Conservation (phyloP, 2,329 filamentous ascomycete genomes). For the Pezicula rhizophila region DNA sequence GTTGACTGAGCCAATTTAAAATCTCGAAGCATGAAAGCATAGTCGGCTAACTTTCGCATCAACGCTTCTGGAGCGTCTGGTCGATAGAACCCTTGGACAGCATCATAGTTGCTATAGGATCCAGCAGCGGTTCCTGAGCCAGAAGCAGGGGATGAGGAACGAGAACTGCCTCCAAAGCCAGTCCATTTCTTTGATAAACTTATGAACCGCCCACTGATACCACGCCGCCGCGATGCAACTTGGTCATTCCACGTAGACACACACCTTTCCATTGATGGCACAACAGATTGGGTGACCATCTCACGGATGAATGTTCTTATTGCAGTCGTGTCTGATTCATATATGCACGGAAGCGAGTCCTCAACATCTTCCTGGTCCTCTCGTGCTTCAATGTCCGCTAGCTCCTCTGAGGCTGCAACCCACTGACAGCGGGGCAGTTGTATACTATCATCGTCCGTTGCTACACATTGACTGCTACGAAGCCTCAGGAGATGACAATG, state of each 20-base stretch:
- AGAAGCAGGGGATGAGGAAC: slow-evolving; percentile 25
- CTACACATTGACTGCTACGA: slow-evolving; percentile 75
- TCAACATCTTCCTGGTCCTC: slow-evolving; percentile 66
- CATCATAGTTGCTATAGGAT: slow-evolving; percentile 68
- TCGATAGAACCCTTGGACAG: slow-evolving; percentile 70
- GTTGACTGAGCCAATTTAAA: slow-evolving; percentile 90
- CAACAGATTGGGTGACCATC: slow-evolving; percentile 88
- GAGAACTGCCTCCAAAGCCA: slow-evolving; percentile 60
- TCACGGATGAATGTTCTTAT: slow-evolving; percentile 87
- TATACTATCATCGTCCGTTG: slow-evolving; percentile 87
- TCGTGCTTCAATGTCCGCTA: slow-evolving; percentile 64
- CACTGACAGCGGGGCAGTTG: slow-evolving; percentile 78
- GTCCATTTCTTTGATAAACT: slow-evolving; percentile 87
- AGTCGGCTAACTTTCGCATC: slow-evolving; percentile 90
- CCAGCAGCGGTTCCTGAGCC: slow-evolving; percentile 46
- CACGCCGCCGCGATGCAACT: slow-evolving; percentile 81
- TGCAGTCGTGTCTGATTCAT: slow-evolving; percentile 84
- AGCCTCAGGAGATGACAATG: slow-evolving; percentile 90
- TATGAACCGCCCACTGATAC: slow-evolving; percentile 88
- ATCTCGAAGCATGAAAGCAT: slow-evolving; percentile 93
- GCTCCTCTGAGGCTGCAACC: slow-evolving; percentile 81
- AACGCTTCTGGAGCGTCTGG: slow-evolving; percentile 82
- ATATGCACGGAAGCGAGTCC: slow-evolving; percentile 71
- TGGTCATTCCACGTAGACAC: slow-evolving; percentile 95
- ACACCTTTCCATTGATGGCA: slow-evolving; percentile 93